These are phyloP conservation scores for Colletotrichum echinochloae DNA, from an alignment of 2,329 filamentous ascomycete species.

Conservation along the genomic window DNA sequence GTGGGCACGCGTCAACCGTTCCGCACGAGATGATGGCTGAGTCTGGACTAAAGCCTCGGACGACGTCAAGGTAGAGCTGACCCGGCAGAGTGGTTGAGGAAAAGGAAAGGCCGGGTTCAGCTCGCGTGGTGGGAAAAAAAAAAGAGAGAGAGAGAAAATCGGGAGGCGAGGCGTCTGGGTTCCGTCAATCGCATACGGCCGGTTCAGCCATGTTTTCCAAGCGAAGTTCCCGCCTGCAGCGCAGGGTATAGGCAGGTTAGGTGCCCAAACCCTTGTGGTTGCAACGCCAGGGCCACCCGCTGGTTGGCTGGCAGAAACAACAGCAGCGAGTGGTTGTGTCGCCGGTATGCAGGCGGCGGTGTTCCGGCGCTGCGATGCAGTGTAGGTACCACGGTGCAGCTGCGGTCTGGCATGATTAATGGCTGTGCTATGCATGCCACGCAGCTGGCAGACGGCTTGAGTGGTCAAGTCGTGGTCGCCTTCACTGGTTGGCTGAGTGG, in stretches of 20 bases:
- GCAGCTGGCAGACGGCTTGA: slow-evolving; percentile 17
- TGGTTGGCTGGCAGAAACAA: not conserved
- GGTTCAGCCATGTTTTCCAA: slow-evolving; percentile 32
- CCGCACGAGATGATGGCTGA: slow-evolving; percentile 2
- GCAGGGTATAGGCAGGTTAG: not conserved
- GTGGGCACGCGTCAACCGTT: slow-evolving; percentile 11
- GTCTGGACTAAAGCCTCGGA: slow-evolving; percentile 22
- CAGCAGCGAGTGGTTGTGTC: slow-evolving; percentile 8
- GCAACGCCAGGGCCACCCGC: too few species aligned
- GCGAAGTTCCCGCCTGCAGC: slow-evolving; percentile 20
- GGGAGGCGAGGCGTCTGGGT: slow-evolving; percentile 28
- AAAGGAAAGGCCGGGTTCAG: slow-evolving; percentile 27
- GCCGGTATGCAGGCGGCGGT: slow-evolving; percentile 30
- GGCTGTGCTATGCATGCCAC: slow-evolving; percentile 21
- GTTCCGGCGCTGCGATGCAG: slow-evolving; percentile 20
- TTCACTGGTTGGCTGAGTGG: not conserved
- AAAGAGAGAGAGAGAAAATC: slow-evolving; percentile 26
- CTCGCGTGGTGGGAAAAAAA: slow-evolving; percentile 22
- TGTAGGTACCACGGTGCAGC: slow-evolving; percentile 20
- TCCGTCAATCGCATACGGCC: slow-evolving; percentile 30
- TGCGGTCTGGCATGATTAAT: slow-evolving; percentile 35
- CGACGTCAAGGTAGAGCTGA: slow-evolving; percentile 7
- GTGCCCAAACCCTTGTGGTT: too few species aligned
- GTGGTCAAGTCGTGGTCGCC: not conserved
- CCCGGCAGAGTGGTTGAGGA: slow-evolving; percentile 14